Conservation (phyloP, 805 yeast genomes). For the Ogataea nitratoaversa region DNA sequence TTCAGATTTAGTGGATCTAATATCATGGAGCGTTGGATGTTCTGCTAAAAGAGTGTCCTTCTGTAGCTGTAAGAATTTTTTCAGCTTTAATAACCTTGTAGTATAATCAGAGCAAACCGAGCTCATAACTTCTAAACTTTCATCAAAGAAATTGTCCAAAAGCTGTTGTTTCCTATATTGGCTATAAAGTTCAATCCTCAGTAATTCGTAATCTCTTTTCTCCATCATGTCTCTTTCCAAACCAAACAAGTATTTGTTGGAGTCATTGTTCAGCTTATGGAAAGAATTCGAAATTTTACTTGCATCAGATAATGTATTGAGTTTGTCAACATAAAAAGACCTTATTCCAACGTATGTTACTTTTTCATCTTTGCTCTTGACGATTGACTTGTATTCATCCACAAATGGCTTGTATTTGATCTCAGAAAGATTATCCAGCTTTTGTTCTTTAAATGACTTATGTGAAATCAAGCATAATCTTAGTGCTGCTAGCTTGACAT, state of each 20-base stretch:
- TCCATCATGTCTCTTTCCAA: slow-evolving; percentile 32
- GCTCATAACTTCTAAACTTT: slow-evolving; percentile 24
- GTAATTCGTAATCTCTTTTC: slow-evolving; percentile 29
- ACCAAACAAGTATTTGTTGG: slow-evolving; percentile 11
- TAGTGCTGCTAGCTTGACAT: slow-evolving; percentile 14
- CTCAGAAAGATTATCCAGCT: neutral
- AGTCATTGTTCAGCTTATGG: slow-evolving; percentile 3
- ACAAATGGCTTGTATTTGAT: slow-evolving; percentile 6
- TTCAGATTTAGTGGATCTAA: slow-evolving; percentile 28
- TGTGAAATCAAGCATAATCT: slow-evolving; percentile 14
- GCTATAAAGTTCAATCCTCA: slow-evolving; percentile 22
- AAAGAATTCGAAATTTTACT: slow-evolving; percentile 11
- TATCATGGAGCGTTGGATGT: slow-evolving; percentile 26
- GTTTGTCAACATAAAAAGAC: slow-evolving; percentile 7
- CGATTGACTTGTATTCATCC: slow-evolving; percentile 1
- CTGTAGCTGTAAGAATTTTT: slow-evolving; percentile 30
- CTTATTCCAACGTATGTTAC: slow-evolving; percentile 8
- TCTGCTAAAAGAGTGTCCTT: slow-evolving; percentile 21
- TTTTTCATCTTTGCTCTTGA: slow-evolving; percentile 1
- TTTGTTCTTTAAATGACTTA: slow-evolving; percentile 3
- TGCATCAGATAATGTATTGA: slow-evolving; percentile 9
- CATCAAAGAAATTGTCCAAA: slow-evolving; percentile 22
- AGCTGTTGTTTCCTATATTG: slow-evolving; percentile 25
- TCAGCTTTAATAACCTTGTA: slow-evolving; percentile 28
- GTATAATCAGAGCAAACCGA: slow-evolving; percentile 24